A percentile compares a stretch with the other conserved stretches of the same genome.
Conservation (phyloP, 2,329 filamentous ascomycete genomes). For the Peltaster fructicola region DNA sequence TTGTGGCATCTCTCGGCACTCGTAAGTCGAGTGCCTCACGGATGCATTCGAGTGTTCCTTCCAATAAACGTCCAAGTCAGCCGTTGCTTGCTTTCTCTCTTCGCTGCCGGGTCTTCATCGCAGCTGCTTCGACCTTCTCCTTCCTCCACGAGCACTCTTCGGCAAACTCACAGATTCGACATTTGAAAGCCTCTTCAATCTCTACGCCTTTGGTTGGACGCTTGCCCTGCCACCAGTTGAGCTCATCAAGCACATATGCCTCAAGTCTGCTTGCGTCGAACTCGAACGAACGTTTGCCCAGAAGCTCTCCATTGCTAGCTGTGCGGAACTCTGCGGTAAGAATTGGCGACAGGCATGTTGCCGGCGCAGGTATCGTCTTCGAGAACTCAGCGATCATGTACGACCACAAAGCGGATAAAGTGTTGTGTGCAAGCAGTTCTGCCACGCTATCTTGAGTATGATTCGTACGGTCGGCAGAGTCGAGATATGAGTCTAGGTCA, state of each 20-base stretch:
- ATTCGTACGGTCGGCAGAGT: constrained; percentile 11
- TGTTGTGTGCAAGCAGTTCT: constrained; percentile 41
- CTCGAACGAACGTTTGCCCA: constrained; percentile 44
- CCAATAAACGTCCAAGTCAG: too few species aligned
- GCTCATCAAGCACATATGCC: constrained; percentile 47
- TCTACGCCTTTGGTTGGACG: constrained; percentile 56
- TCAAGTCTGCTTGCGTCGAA: constrained; percentile 49
- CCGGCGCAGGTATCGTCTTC: constrained; percentile 16
- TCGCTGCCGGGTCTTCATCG: constrained; percentile 12
- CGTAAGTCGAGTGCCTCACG: too few species aligned
- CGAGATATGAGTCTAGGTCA: constrained; percentile 32
- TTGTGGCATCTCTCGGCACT: too few species aligned
- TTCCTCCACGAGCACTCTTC: constrained; percentile 63
- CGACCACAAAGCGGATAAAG: constrained; percentile 40
- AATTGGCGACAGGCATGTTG: constrained; percentile 31
- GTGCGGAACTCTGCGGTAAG: constrained; percentile 39
- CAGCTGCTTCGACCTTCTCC: constrained; percentile 45
- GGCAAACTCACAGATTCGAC: constrained; percentile 65
- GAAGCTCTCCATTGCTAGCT: constrained; percentile 28
- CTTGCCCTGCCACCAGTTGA: constrained; percentile 79
- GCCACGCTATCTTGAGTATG: constrained; percentile 29
- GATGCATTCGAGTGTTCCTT: too few species aligned
- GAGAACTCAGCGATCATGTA: constrained; percentile 45
- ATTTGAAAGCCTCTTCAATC: constrained; percentile 79
- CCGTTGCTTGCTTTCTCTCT: too few species aligned